A percentile compares a stretch with the other conserved stretches of the same genome.
phyloP scores from a whole-genome alignment of 1,284 basidiomycete species.

The Rugosomyces carneus region DNA sequence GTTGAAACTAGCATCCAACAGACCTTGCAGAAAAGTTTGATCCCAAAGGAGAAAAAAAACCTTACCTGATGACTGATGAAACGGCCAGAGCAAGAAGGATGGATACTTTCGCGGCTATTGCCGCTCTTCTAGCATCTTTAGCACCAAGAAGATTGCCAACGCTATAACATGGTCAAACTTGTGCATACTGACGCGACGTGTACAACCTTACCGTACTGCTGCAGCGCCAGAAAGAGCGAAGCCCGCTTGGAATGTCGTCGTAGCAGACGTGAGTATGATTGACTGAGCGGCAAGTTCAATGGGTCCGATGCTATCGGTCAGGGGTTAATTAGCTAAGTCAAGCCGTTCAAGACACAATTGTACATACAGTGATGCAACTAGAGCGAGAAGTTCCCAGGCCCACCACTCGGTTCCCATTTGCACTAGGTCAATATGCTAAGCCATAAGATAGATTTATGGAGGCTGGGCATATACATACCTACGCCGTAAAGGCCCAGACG shows the following conservation, averaged over 20 bases:
- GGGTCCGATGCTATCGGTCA: slow-evolving; percentile 39
- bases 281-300: slow-evolving; percentile 64
- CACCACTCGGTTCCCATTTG: slow-evolving; percentile 95
- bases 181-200: too few species aligned
- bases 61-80: slow-evolving; percentile 55
- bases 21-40: background rate
- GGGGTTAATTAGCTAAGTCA: background rate
- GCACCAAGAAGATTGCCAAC: slow-evolving; percentile 82
- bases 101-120: slow-evolving; percentile 53
- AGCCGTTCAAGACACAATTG: too few species aligned
- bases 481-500: slow-evolving; percentile 76
- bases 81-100: slow-evolving; percentile 56
- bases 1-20: slow-evolving; percentile 39
- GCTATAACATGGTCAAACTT: slow-evolving; percentile 25
- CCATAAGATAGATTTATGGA: too few species aligned
- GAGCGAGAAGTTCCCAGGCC: slow-evolving; percentile 77
- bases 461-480: too few species aligned
- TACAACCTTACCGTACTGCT: slow-evolving; percentile 61
- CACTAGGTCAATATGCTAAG: too few species aligned
- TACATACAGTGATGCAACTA: slow-evolving; percentile 44
- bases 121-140: slow-evolving; percentile 58
- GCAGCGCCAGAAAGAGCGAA: slow-evolving; percentile 77
- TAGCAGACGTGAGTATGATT: slow-evolving; percentile 64
- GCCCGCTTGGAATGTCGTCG: slow-evolving; percentile 81
- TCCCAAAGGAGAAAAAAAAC: slow-evolving; percentile 6